phyloP scores from a whole-genome alignment of 345 rosid species.

The Brassica juncea region DNA sequence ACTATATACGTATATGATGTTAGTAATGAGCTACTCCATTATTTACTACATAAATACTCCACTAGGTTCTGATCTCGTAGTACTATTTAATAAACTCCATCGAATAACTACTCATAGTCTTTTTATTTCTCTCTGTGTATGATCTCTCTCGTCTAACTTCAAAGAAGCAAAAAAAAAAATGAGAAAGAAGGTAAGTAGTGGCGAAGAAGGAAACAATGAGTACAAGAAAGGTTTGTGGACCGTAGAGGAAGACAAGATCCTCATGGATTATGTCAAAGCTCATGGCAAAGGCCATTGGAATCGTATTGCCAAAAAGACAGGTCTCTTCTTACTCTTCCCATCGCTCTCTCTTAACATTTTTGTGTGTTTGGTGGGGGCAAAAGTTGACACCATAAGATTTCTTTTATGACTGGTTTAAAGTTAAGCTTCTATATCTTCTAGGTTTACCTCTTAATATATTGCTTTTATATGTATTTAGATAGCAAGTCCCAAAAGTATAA shows the following conservation, averaged over 20 bases:
- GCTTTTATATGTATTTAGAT: not conserved
- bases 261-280: conserved; percentile 51
- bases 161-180: conserved; percentile 25
- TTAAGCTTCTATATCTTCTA: not conserved
- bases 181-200: conserved; percentile 37
- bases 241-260: conserved; percentile 51
- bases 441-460: not conserved
- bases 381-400: not conserved
- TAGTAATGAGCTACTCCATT: not conserved
- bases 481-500: not conserved
- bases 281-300: conserved; percentile 75
- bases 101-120: conserved; percentile 12
- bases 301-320: conserved; percentile 54
- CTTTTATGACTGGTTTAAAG: not conserved
- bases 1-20: not conserved
- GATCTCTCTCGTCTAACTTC: conserved; percentile 17
- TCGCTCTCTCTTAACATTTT: not conserved
- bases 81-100: conserved; percentile 32
- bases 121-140: conserved; percentile 18
- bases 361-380: not conserved
- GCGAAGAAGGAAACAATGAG: conserved; percentile 40
- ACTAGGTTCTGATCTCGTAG: conserved; percentile 28
- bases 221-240: conserved; percentile 55
- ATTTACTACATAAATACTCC: conserved; percentile 23
- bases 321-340: conserved; percentile 27